A percentile compares a stretch with the other conserved stretches of the same genome.
These are phyloP conservation scores for Leptomonas pyrrhocoris DNA, from an alignment of 208 protist species.

Conservation along the genomic window DNA sequence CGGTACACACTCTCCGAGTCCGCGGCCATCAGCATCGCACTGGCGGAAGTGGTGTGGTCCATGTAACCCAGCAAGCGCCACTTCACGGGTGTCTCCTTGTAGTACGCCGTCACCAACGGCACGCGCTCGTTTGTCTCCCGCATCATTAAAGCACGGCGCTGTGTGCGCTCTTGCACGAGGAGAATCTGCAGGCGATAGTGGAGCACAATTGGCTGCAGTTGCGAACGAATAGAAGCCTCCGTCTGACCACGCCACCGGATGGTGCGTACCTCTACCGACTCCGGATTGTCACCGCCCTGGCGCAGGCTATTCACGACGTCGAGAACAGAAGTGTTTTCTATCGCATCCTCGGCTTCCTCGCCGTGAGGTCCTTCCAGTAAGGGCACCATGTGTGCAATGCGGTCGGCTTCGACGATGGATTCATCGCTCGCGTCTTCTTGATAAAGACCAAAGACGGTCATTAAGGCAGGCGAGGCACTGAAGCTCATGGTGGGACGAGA, in stretches of 20 bases:
- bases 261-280: conserved; percentile 23
- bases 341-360: background rate
- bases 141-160: conserved; percentile 43
- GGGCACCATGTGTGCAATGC: conserved; percentile 42
- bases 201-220: conserved; percentile 40
- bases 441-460: conserved; percentile 32
- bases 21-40: background rate
- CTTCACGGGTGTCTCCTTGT: conserved; percentile 13
- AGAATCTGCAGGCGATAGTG: conserved; percentile 67
- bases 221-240: conserved; percentile 29
- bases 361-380: conserved; percentile 24
- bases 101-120: conserved; percentile 26
- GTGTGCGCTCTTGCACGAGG: conserved; percentile 49
- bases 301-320: conserved; percentile 25
- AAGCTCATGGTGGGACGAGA: conserved; percentile 4
- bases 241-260: conserved; percentile 55
- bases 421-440: conserved; percentile 12
- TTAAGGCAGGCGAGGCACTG: conserved; percentile 13
- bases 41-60: background rate
- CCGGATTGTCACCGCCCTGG: conserved; percentile 4
- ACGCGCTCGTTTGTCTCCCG: conserved; percentile 42
- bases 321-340: conserved; percentile 14
- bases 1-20: conserved; percentile 13
- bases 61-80: conserved; percentile 18
- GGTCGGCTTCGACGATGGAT: conserved; percentile 10